A percentile compares a stretch with the other conserved stretches of the same genome.
Conservation (phyloP, 768 basidiomycete species). For the Harrya chromipes region DNA sequence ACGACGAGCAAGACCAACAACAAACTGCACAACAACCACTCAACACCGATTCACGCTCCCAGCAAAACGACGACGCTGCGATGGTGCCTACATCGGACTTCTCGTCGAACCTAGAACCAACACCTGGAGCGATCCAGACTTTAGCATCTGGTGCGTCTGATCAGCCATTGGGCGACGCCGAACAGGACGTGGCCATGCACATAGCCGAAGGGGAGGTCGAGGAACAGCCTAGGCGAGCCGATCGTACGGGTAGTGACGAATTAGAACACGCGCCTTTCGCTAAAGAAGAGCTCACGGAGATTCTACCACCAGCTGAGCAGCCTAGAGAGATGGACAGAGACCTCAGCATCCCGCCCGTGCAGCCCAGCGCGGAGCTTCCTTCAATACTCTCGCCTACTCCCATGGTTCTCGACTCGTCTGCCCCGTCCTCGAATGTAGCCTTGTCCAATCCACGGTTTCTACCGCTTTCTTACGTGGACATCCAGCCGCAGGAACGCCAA, state of each 20-base stretch:
- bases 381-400: conserved; percentile 9
- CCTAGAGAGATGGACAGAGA: conserved; percentile 18
- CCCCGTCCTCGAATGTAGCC: conserved; percentile 1
- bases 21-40: conserved; percentile 1
- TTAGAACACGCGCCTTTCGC: background rate
- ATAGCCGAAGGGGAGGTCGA: conserved; percentile 16
- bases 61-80: conserved; percentile 1
- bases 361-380: conserved; percentile 8
- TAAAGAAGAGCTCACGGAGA: conserved; percentile 7
- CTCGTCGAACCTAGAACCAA: conserved; percentile 13
- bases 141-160: conserved; percentile 14
- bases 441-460: conserved; percentile 15
- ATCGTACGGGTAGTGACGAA: conserved; percentile 5
- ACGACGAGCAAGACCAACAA: conserved; percentile 17
- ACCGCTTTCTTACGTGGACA: conserved; percentile 23
- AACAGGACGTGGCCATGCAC: conserved; percentile 26
- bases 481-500: conserved; percentile 37
- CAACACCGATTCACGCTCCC: background rate
- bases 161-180: conserved; percentile 22
- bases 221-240: conserved; percentile 9
- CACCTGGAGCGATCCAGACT: background rate
- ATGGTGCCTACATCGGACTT: background rate
- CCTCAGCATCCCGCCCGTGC: conserved; percentile 24
- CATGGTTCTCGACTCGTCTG: conserved; percentile 12
- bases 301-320: conserved; percentile 11